phyloP scores from a whole-genome alignment of 2,329 filamentous ascomycete species.

The Penicillium sp. region DNA sequence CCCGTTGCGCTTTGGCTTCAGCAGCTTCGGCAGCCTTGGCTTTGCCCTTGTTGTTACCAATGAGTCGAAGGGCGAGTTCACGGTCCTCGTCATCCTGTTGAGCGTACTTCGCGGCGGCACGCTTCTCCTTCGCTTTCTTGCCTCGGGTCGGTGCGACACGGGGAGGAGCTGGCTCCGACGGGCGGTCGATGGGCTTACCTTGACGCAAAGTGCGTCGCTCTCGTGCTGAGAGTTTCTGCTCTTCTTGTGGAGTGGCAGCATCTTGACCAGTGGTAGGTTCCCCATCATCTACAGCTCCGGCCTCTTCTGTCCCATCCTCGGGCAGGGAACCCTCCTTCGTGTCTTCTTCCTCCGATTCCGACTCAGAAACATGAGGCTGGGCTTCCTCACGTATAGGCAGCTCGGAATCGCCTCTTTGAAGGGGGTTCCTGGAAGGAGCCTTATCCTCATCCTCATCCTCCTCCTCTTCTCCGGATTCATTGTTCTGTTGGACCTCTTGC shows the following conservation, averaged over 20 bases:
- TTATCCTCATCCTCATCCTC: conserved; percentile 34
- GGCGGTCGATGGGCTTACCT: conserved; percentile 28
- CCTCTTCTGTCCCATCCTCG: background rate
- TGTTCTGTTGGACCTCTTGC: conserved; percentile 23
- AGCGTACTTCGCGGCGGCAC: conserved; percentile 84
- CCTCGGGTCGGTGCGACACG: conserved; percentile 55
- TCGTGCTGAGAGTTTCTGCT: conserved; percentile 41
- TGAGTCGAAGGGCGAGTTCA: conserved; percentile 74
- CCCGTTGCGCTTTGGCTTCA: conserved; percentile 63
- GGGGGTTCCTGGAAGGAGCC: conserved; percentile 17
- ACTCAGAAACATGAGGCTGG: conserved; percentile 6
- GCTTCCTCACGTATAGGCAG: background rate
- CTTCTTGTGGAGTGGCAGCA: conserved; percentile 25
- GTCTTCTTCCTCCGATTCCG: conserved; percentile 30
- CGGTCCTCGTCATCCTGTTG: conserved; percentile 94
- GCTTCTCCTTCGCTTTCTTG: conserved; percentile 80
- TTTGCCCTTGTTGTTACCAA: conserved; percentile 62
- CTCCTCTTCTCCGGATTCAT: conserved; percentile 6
- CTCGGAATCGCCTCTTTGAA: conserved; percentile 19
- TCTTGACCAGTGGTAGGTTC: conserved; percentile 21
- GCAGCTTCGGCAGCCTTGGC: conserved; percentile 62
- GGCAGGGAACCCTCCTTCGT: conserved; percentile 13
- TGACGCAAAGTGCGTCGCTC: conserved; percentile 42
- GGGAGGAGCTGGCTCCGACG: conserved; percentile 20
- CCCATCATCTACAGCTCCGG: conserved; percentile 12